Percentiles rank a stretch among this genome's conserved stretches.
Conservation (phyloP, 139 green algal species). For the Zygnema circumcarinatum region DNA sequence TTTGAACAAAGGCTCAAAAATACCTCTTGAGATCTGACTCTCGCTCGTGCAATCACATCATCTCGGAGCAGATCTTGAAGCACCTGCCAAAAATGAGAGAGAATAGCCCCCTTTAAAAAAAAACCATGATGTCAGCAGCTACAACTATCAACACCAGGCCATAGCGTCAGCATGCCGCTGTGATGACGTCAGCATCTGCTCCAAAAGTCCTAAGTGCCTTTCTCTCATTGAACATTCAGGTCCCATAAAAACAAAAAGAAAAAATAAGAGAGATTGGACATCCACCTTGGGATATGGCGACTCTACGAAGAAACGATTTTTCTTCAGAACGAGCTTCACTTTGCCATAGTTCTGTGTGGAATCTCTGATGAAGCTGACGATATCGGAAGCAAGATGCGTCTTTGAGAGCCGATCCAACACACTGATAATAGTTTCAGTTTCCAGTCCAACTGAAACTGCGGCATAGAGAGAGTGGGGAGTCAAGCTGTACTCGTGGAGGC, state of each 20-base stretch:
- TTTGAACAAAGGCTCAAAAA: too few species aligned
- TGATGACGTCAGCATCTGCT: not conserved
- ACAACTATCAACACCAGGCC: too few species aligned
- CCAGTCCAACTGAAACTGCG: slow-evolving; percentile 92
- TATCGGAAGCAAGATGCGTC: slow-evolving; percentile 38
- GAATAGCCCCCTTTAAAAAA: too few species aligned
- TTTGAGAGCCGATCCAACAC: slow-evolving; percentile 88
- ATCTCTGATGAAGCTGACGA: slow-evolving; percentile 79
- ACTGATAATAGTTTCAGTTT: slow-evolving; percentile 88
- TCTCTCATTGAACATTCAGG: not conserved
- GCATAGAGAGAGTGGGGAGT: slow-evolving; percentile 97
- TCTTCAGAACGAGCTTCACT: slow-evolving; percentile 96
- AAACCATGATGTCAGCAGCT: too few species aligned
- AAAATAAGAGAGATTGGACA: not conserved
- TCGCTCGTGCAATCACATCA: slow-evolving; percentile 52
- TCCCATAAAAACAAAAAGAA: slow-evolving; percentile 7
- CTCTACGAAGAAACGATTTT: slow-evolving; percentile 95
- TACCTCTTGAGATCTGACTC: too few species aligned
- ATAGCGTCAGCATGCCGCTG: too few species aligned
- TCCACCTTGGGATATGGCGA: slow-evolving; percentile 56
- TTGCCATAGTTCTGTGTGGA: slow-evolving; percentile 95
- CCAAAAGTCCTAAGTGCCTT: not conserved
- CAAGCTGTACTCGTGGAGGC: slow-evolving; percentile 93
- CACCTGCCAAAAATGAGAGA: too few species aligned
- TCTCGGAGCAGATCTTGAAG: slow-evolving; percentile 79